Conservation (phyloP, 169 alveolate genomes). For the Plasmodium sp. region DNA sequence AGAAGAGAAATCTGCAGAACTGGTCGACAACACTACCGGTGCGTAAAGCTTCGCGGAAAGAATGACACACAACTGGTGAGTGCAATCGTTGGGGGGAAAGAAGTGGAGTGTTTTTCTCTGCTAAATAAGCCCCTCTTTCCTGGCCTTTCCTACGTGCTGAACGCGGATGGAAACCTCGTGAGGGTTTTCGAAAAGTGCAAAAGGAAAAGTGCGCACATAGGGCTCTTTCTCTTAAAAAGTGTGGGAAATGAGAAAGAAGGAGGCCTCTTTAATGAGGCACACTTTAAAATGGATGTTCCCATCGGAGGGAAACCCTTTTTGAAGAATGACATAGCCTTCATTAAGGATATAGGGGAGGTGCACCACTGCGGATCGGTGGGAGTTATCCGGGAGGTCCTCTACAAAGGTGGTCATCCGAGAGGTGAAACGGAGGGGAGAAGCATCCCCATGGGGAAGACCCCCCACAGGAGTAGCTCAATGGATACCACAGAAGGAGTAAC, state of each 20-base stretch:
- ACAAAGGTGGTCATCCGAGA: neutral
- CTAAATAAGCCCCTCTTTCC: slow-evolving; percentile 65
- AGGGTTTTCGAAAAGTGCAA: neutral
- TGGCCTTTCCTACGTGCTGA: slow-evolving; percentile 48
- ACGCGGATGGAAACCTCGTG: slow-evolving; percentile 25
- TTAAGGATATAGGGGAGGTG: neutral
- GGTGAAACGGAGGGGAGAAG: neutral
- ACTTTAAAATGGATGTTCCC: neutral
- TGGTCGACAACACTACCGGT: slow-evolving; percentile 13
- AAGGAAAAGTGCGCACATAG: slow-evolving; percentile 19
- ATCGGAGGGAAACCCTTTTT: neutral
- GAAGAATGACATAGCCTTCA: slow-evolving; percentile 30
- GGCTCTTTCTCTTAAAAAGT: slow-evolving; percentile 38
- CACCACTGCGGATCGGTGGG: slow-evolving; percentile 41
- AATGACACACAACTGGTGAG: slow-evolving; percentile 18
- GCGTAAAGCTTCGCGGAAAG: neutral
- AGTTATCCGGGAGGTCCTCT: neutral
- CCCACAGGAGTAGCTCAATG: neutral
- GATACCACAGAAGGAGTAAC: neutral
- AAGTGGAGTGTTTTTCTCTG: slow-evolving; percentile 14
- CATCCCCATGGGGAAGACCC: neutral
- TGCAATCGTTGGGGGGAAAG: neutral
- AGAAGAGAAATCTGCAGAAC: neutral
- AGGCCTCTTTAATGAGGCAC: neutral
- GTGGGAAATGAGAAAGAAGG: neutral